Evolutionary conservation across 495 filamentous ascomycete species (phyloP), one percentile per base, ranked within the genome.

Genomic region (Trichoderma virens): DNA sequence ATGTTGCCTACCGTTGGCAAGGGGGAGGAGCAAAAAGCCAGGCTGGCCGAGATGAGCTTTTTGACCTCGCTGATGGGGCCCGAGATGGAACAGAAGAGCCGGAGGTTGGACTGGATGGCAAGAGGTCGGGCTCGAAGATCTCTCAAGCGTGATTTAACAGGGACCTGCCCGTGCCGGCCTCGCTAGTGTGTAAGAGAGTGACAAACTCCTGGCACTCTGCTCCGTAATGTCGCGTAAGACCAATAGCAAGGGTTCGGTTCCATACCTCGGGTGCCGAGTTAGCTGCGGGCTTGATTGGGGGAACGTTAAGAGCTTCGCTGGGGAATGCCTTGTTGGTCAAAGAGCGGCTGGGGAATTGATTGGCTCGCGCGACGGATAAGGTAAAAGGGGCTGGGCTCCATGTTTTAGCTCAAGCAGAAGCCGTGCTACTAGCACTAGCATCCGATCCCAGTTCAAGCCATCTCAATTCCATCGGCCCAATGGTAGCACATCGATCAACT

Each of bases 161-260:
- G 51, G 51, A 27, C 47, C 51, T 56, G 51, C 51, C 51, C 51
- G 51, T 56, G 51, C 23, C 20, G 8, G 28, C 3, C 23, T 23
- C 20, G 51, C 51, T 56, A 56, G 51, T 56, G 45, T 51, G 51
- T 56, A 56, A 56, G 51, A 56, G 51, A 56, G 51, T 56, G 51
- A 56, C 51, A 56, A 13, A 56, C 51, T 28, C 11, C 51, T 23
- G n/a, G 23, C 9, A n/a, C 25, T 30, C 43, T 35, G 32, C 32
- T 35, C 32, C 32, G 32, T 47, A 47, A n/a, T 30, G 16, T 28
- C 51, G 51, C 27, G 51, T 30, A 30, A 30, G 25, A 56, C 51
- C 51, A 56, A 30, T 56, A 7, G 51, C 51, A 56, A 13, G 27
- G 51, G 28, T 56, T 30, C 51, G 51, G 51, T 56, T 56, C 51